phyloP scores from a whole-genome alignment of 495 filamentous ascomycete genomes.

The Tuber borchii region DNA sequence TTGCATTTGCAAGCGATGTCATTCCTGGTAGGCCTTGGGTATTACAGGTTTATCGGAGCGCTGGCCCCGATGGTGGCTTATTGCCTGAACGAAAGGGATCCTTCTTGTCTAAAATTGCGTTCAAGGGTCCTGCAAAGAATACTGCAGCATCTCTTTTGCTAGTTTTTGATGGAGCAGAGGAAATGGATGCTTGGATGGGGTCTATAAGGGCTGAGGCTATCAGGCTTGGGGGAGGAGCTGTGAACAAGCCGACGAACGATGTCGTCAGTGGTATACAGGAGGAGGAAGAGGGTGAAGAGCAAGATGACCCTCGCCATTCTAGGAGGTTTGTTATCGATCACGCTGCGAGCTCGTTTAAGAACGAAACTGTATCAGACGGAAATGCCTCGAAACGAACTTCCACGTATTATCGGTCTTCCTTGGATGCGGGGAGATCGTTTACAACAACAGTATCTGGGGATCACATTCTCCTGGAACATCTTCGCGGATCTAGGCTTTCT shows the following conservation, averaged over 20 bases:
- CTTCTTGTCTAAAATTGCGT: conserved; percentile 65
- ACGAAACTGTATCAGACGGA: conserved; percentile 33
- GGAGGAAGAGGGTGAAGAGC: conserved; percentile 32
- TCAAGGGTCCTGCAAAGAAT: conserved; percentile 57
- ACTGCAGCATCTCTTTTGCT: conserved; percentile 66
- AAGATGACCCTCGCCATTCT: conserved; percentile 26
- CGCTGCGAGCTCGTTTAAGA: conserved; percentile 19
- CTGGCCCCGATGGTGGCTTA: conserved; percentile 56
- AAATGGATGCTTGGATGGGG: conserved; percentile 78
- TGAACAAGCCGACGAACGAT: conserved; percentile 17
- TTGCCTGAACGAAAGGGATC: conserved; percentile 49
- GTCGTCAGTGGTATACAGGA: conserved; percentile 9
- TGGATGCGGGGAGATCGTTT: conserved; percentile 39
- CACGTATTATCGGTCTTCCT: conserved; percentile 35
- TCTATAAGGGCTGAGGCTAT: conserved; percentile 47
- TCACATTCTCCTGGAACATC: conserved; percentile 33
- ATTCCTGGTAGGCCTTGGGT: conserved; percentile 93
- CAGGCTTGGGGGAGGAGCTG: conserved; percentile 43
- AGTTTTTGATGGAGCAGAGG: conserved; percentile 70
- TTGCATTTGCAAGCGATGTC: conserved; percentile 86
- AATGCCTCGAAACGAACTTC: conserved; percentile 37
- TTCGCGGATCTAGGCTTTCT: conserved; percentile 36
- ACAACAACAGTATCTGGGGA: conserved; percentile 35
- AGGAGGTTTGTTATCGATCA: conserved; percentile 32
- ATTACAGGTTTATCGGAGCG: conserved; percentile 74